Evolutionary conservation across 202 grass and related monocot genomes (phyloP).

Genomic region (Panicum virgatum): DNA sequence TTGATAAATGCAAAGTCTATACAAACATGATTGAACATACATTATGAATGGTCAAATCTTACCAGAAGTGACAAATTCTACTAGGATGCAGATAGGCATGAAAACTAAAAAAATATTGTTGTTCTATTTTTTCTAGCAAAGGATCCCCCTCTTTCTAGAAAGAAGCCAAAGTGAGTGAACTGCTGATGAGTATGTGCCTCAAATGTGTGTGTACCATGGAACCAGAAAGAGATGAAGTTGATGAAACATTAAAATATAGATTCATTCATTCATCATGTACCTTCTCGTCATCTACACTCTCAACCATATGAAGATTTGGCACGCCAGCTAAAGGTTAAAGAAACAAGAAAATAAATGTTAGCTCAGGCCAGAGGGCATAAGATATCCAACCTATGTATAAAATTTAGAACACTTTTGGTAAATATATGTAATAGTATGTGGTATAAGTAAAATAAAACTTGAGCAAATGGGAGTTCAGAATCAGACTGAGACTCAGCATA

Average conservation of each 20-base stretch:
- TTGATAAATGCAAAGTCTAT: not conserved
- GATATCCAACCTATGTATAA: not conserved
- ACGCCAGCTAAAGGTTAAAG: conserved; percentile 66
- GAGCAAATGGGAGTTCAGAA: not conserved
- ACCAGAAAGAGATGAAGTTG: not conserved
- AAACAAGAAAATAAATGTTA: conserved; percentile 32
- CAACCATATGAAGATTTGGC: conserved; percentile 90
- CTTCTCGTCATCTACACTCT: conserved; percentile 91
- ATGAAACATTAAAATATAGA: conserved; percentile 23
- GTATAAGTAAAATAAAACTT: conserved; percentile 9
- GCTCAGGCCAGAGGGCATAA: not conserved
- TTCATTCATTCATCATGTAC: conserved; percentile 44
- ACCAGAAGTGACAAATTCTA: not conserved
- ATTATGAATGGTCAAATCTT: not conserved
- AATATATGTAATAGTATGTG: not conserved
- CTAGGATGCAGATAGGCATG: not conserved
- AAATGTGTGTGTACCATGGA: not conserved
- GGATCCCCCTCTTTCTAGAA: not conserved
- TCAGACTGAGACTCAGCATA: not conserved
- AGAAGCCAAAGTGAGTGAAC: not conserved
- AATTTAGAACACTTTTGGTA: not conserved
- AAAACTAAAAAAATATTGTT: not conserved
- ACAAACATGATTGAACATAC: not conserved
- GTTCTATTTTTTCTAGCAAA: not conserved
- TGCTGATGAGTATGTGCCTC: not conserved